These are phyloP conservation scores for Lanmaoa pseudosensibilis DNA, from an alignment of 768 basidiomycete genomes.

Conservation along the genomic window DNA sequence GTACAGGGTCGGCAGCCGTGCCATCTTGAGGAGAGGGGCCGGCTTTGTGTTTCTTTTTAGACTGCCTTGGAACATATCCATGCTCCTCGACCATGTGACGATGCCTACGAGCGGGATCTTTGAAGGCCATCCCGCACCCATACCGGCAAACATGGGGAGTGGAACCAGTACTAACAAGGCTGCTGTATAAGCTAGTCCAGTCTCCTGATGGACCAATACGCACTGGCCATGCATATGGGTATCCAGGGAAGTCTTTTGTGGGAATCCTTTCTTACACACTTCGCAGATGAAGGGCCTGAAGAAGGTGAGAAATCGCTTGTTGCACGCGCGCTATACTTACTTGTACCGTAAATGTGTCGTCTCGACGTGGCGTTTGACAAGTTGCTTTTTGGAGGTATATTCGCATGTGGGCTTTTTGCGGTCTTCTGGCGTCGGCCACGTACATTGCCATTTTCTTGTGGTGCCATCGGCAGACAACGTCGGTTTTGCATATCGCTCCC, in stretches of 20 bases:
- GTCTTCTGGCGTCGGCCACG: conserved; percentile 39
- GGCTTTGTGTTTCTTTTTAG: conserved; percentile 45
- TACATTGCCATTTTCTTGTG: conserved; percentile 41
- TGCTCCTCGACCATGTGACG: conserved; percentile 57
- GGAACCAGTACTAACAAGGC: conserved; percentile 50
- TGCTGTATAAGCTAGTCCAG: conserved; percentile 11
- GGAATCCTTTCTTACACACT: conserved; percentile 53
- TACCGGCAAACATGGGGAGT: conserved; percentile 55
- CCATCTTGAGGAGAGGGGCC: conserved; percentile 30
- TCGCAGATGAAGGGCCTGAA: conserved; percentile 52
- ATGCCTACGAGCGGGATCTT: conserved; percentile 64
- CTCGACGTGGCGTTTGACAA: conserved; percentile 68
- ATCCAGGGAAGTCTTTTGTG: conserved; percentile 58
- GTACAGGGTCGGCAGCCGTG: conserved; percentile 27
- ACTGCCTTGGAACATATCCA: conserved; percentile 48
- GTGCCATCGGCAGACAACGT: conserved; percentile 35
- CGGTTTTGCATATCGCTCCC: conserved; percentile 37
- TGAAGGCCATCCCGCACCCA: conserved; percentile 53
- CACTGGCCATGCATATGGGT: conserved; percentile 59
- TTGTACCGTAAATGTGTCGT: conserved; percentile 60
- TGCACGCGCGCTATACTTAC: conserved; percentile 38
- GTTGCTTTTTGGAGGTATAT: conserved; percentile 56
- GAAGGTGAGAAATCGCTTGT: conserved; percentile 14
- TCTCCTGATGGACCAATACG: conserved; percentile 19
- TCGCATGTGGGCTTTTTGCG: conserved; percentile 37